Conservation (phyloP, 305 asterid species). For the Petunia hybrid region DNA sequence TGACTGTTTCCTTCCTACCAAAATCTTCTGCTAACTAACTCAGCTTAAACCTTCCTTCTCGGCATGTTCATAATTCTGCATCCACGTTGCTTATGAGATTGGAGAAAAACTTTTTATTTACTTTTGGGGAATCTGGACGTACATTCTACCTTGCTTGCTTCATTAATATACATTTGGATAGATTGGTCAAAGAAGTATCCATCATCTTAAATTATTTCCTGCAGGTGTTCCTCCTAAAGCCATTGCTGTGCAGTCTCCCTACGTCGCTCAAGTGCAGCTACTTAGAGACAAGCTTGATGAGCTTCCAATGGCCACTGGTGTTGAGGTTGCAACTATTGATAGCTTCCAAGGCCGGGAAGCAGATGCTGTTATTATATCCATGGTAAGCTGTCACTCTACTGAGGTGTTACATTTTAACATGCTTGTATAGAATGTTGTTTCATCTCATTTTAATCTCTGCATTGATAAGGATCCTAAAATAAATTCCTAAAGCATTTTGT, state of each 20-base stretch:
- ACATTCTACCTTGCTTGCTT: slow-evolving; percentile 1
- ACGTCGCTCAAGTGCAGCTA: slow-evolving; percentile 97
- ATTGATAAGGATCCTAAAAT: not conserved
- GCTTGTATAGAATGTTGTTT: not conserved
- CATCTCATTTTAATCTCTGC: not conserved
- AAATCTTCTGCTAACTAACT: not conserved
- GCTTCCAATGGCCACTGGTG: slow-evolving; percentile 78
- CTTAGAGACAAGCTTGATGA: slow-evolving; percentile 88
- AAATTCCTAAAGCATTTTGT: not conserved
- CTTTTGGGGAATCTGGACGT: not conserved
- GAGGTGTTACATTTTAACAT: not conserved
- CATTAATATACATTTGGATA: not conserved
- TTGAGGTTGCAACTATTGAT: slow-evolving; percentile 92
- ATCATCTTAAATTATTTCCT: slow-evolving; percentile 34
- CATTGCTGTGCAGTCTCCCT: slow-evolving; percentile 96
- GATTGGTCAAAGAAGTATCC: not conserved
- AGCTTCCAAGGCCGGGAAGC: slow-evolving; percentile 99
- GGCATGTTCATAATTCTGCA: slow-evolving; percentile 9
- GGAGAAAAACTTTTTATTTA: not conserved
- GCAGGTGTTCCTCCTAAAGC: slow-evolving; percentile 83
- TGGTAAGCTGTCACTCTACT: slow-evolving; percentile 56
- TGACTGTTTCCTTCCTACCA: not conserved
- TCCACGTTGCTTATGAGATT: not conserved
- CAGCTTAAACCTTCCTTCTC: slow-evolving; percentile 1
- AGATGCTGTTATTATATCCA: slow-evolving; percentile 94